Conservation (phyloP, 176 grass and related monocot genomes). For the Rhynchospora pubera region DNA sequence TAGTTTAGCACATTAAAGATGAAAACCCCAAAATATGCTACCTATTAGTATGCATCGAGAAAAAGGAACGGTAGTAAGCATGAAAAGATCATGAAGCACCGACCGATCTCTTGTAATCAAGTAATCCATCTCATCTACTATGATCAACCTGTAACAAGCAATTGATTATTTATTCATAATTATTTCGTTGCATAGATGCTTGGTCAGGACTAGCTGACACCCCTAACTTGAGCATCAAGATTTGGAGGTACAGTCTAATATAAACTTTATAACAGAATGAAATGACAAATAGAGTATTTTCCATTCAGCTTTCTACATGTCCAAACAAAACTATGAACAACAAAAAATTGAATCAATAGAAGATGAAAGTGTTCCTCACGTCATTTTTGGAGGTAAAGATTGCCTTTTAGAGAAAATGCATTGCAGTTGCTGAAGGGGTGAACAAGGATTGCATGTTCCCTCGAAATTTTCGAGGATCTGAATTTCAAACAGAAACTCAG, state of each 20-base stretch:
- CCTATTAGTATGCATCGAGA: slow-evolving; percentile 89
- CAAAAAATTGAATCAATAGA: not conserved
- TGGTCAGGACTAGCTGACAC: not conserved
- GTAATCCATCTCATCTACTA: slow-evolving; percentile 97
- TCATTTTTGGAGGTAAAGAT: slow-evolving; percentile 56
- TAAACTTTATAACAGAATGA: not conserved
- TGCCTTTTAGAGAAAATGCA: slow-evolving; percentile 49
- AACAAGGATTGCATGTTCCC: slow-evolving; percentile 31
- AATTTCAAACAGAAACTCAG: slow-evolving; percentile 24
- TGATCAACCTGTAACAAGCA: slow-evolving; percentile 48
- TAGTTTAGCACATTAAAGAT: not conserved
- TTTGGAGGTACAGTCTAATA: not conserved
- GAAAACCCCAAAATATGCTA: slow-evolving; percentile 17
- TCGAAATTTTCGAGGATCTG: slow-evolving; percentile 71
- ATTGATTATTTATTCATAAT: not conserved
- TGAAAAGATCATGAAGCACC: slow-evolving; percentile 95
- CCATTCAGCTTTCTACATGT: slow-evolving; percentile 16
- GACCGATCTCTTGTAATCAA: slow-evolving; percentile 77
- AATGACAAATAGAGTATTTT: slow-evolving; percentile 16
- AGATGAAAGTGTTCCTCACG: slow-evolving; percentile 36
- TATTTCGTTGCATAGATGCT: not conserved
- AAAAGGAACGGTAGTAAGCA: slow-evolving; percentile 72
- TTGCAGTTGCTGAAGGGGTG: slow-evolving; percentile 67
- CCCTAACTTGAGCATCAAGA: not conserved
- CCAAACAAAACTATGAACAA: not conserved